Percentiles rank a stretch among this genome's conserved stretches.
Evolutionary conservation across 2,329 filamentous ascomycete genomes (phyloP).

Genomic region (Cercospora sesami): DNA sequence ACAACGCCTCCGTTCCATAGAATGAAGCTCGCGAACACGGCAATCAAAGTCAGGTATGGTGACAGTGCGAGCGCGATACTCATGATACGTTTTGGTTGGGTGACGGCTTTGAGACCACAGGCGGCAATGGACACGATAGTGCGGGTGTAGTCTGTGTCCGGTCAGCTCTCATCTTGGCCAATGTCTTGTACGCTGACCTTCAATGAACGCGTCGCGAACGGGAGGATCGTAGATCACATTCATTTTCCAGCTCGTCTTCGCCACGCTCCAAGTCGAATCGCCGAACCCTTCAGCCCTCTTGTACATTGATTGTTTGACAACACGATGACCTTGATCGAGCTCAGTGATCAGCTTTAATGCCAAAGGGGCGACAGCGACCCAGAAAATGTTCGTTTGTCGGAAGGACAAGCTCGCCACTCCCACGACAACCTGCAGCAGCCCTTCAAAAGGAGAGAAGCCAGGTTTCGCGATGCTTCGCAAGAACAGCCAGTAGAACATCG

Average conservation of each 20-base stretch:
- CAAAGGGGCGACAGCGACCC: slow-evolving; percentile 78
- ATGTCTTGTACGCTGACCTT: slow-evolving; percentile 43
- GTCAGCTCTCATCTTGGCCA: slow-evolving; percentile 2
- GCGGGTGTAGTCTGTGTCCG: slow-evolving; percentile 29
- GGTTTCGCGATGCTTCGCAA: slow-evolving; percentile 39
- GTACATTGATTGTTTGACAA: slow-evolving; percentile 38
- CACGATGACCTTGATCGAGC: slow-evolving; percentile 54
- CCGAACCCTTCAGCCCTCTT: slow-evolving; percentile 35
- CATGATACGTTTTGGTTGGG: slow-evolving; percentile 29
- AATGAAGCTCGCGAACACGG: slow-evolving; percentile 72
- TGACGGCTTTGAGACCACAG: slow-evolving; percentile 52
- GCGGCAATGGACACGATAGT: slow-evolving; percentile 64
- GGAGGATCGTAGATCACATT: slow-evolving; percentile 53
- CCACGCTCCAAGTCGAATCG: slow-evolving; percentile 32
- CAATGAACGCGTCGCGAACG: slow-evolving; percentile 49
- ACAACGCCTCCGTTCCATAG: slow-evolving; percentile 89
- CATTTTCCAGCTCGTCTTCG: slow-evolving; percentile 42
- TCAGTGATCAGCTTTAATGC: slow-evolving; percentile 51
- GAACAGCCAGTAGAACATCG: slow-evolving; percentile 64
- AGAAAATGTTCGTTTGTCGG: slow-evolving; percentile 96
- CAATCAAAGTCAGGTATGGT: slow-evolving; percentile 63
- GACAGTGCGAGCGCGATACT: slow-evolving; percentile 24
- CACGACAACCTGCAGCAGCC: slow-evolving; percentile 46
- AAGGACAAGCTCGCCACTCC: slow-evolving; percentile 71
- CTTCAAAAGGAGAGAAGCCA: slow-evolving; percentile 24